Evolutionary conservation across 2,329 filamentous ascomycete species (phyloP).

Genomic region (Rutstroemia sp.): DNA sequence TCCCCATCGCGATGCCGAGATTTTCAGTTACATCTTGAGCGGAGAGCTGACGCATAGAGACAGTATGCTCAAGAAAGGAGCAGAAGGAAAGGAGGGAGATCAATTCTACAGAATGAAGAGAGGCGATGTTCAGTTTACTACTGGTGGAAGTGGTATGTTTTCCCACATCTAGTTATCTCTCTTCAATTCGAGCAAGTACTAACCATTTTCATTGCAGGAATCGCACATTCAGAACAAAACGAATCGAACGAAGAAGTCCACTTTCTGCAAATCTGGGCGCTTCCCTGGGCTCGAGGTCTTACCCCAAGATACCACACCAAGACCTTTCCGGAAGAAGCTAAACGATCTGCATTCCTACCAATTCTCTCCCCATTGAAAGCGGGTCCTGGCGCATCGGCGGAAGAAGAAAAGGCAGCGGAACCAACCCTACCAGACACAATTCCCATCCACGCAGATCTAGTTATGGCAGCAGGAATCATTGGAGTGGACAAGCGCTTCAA

Average conservation of each 20-base stretch:
- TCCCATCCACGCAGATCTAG: constrained; percentile 75
- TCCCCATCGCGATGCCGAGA: constrained; percentile 79
- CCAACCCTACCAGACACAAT: constrained; percentile 61
- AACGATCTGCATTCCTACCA: constrained; percentile 61
- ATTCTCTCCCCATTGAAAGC: constrained; percentile 70
- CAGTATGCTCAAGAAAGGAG: constrained; percentile 68
- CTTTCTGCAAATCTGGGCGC: constrained; percentile 84
- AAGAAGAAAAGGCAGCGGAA: constrained; percentile 57
- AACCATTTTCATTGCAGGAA: constrained; percentile 34
- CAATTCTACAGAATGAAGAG: constrained; percentile 65
- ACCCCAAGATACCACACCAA: constrained; percentile 70
- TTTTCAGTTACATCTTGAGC: constrained; percentile 80
- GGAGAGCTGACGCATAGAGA: constrained; percentile 85
- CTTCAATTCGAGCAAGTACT: constrained; percentile 9
- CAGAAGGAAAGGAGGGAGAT: constrained; percentile 46
- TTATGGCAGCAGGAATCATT: constrained; percentile 74
- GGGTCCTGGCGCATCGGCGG: constrained; percentile 51
- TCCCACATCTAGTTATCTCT: neutral
- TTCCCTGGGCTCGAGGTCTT: constrained; percentile 68
- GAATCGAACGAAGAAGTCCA: constrained; percentile 66
- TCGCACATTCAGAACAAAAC: constrained; percentile 79
- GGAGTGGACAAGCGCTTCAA: constrained; percentile 56
- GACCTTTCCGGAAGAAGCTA: constrained; percentile 64
- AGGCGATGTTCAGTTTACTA: constrained; percentile 85
- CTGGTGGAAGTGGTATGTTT: constrained; percentile 62